Base-by-base conservation (phyloP, 768 basidiomycete genomes). In the Collybia sordida region DNA sequence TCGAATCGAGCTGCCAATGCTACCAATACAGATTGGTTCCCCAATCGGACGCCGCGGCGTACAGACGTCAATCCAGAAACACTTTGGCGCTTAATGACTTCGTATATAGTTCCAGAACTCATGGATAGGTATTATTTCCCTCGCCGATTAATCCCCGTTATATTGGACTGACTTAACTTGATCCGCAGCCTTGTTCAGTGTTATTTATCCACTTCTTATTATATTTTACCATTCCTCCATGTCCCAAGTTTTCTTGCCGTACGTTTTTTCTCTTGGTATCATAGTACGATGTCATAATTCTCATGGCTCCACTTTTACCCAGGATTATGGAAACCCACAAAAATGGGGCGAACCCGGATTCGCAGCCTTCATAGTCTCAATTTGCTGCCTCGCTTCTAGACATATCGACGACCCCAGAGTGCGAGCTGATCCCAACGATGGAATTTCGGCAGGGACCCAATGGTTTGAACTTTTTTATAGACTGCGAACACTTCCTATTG, bases 271-370 rank as follows among this genome's bases (percentile, higher is more conserved):
- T 55, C 44, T 50, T 36, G 44, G 41, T 56, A 24, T 25, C 45
- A 31, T 43, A 22, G 36, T 51, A 17, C 22, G 39, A 51, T 51
- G 6, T 15, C 45, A 15, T 17, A 41, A 47, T 67, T 57, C 57
- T 62, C 46, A 51, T 44, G 3, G 28, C 39, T 45, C 45, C 45
- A 50, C 49, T 22, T 50, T 27, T 36, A 31, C 39, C 45, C 49
- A 90, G 87, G 93, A 97, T 67, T 97, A 97, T 64, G 91, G 90
- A 36, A 90, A 93, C 56, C 94, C 94, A 44, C 82, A 83, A 68
- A 94, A 94, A 74, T 96, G 94, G 93, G 90, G 87, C 43, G 93
- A 95, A 68, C 91, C 94, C 6, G 94, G 94, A 7, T 97, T 97
- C 61, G 92, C 90, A 35, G 86, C 93, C 8, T 94, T 95, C 63